These are phyloP conservation scores for Eucalyptus pumila DNA, from an alignment of 345 rosid genomes.

Conservation along the genomic window DNA sequence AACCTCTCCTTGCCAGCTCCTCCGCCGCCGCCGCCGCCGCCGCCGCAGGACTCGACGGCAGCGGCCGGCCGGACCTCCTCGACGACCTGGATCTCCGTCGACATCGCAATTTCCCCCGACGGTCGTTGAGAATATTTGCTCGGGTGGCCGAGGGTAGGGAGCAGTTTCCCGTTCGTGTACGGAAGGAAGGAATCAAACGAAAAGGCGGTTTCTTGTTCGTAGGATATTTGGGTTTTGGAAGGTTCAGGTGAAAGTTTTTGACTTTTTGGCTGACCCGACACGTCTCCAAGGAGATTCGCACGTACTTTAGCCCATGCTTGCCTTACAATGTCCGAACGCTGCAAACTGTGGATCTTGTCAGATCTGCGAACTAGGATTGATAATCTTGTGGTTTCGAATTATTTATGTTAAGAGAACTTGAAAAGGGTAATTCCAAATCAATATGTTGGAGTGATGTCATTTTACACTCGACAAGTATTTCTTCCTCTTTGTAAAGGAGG, in stretches of 20 bases:
- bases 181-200: background rate
- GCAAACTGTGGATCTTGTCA: background rate
- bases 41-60: background rate
- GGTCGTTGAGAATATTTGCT: background rate
- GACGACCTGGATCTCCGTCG: constrained; percentile 94
- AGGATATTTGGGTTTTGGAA: background rate
- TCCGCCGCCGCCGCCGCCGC: background rate
- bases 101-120: constrained; percentile 16
- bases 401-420: background rate
- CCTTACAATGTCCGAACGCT: background rate
- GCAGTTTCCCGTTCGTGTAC: background rate
- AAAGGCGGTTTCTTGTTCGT: background rate
- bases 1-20: constrained; percentile 23
- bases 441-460: background rate
- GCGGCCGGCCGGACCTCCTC: constrained; percentile 31
- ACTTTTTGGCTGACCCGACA: background rate
- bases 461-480: background rate
- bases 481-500: background rate
- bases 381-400: background rate
- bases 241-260: background rate
- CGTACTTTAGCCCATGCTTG: background rate
- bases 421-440: background rate
- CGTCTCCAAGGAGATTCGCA: background rate
- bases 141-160: background rate
- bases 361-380: background rate